Evolutionary conservation across 148 eudicot species (phyloP).

Genomic region (Pharnaceum exiguum): DNA sequence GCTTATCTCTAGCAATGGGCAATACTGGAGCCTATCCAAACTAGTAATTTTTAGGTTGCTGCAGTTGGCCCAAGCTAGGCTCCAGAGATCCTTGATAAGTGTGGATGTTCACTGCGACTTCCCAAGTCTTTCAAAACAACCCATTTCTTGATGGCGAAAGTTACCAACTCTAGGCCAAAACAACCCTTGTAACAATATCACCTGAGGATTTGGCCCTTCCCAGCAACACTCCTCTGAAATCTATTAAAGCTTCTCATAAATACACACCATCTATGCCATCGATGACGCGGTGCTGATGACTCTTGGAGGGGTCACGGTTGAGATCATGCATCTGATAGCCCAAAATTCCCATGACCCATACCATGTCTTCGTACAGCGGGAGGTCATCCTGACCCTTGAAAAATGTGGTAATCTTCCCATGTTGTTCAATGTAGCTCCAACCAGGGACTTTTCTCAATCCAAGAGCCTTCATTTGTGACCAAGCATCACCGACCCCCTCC

Average conservation of each 20-base stretch:
- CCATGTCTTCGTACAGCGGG: constrained; percentile 51
- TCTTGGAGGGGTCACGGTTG: constrained; percentile 6
- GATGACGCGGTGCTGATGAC: neutral
- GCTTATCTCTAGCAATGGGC: no score
- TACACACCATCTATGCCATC: neutral
- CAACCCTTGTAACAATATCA: no score
- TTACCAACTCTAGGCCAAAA: no score
- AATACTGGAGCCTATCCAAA: no score
- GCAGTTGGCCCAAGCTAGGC: no score
- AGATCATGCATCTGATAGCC: constrained; percentile 43
- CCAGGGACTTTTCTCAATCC: constrained; percentile 78
- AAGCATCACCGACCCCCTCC: constrained; percentile 73
- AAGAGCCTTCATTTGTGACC: constrained; percentile 75
- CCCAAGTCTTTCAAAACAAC: no score
- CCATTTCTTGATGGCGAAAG: no score
- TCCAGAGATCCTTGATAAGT: no score
- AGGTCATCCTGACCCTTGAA: constrained; percentile 61
- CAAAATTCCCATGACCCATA: constrained; percentile 39
- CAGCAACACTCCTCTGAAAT: neutral
- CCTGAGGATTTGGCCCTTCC: no score
- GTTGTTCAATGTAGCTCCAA: constrained; percentile 75
- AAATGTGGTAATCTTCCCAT: constrained; percentile 60
- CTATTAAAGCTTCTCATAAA: neutral
- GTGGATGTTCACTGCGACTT: no score
- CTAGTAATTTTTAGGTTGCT: no score